phyloP scores from a whole-genome alignment of 192 early-diverging fungal species.

The Linnemannia hyalina region DNA sequence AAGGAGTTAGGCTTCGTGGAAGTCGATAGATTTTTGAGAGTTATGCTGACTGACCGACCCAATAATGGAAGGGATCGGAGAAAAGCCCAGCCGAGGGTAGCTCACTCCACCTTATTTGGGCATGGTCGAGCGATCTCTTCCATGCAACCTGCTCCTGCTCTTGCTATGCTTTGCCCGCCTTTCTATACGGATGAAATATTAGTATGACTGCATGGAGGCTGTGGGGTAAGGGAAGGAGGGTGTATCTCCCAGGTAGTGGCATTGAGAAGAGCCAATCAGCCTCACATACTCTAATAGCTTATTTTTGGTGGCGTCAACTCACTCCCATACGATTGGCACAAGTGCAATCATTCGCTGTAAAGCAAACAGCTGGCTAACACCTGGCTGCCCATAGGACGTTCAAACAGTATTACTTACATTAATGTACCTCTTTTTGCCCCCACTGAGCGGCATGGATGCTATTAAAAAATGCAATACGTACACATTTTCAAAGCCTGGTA shows the following conservation, averaged over 20 bases:
- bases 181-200: no score
- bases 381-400: no score
- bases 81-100: background rate
- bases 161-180: no score
- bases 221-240: no score
- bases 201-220: no score
- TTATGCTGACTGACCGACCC: background rate
- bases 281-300: no score
- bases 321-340: no score
- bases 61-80: constrained; percentile 4
- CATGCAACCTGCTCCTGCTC: background rate
- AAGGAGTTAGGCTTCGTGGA: background rate
- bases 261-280: no score
- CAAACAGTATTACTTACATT: background rate
- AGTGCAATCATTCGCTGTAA: no score
- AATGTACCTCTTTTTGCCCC: background rate
- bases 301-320: no score
- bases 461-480: background rate
- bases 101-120: background rate
- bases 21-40: background rate
- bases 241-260: no score
- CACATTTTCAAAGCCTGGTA: background rate
- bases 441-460: background rate
- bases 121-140: background rate
- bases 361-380: no score